These are phyloP conservation scores for Crithidia bombi DNA, from an alignment of 208 protist genomes.

Conservation along the genomic window DNA sequence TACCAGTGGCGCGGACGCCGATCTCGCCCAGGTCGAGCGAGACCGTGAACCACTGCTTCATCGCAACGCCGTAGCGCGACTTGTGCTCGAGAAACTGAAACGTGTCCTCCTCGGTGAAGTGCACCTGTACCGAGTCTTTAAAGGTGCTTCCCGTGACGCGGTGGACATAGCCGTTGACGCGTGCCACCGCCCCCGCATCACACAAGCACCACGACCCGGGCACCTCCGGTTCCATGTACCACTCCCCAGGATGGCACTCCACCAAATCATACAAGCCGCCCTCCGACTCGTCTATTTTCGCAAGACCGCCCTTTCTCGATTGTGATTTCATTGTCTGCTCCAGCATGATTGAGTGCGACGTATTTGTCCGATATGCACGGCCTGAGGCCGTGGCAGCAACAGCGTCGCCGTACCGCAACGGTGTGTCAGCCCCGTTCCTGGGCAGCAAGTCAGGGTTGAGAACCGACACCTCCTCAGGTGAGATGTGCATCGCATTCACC, in stretches of 20 bases:
- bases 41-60: constrained; percentile 33
- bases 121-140: neutral
- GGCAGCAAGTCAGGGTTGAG: constrained; percentile 44
- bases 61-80: neutral
- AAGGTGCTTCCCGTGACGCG: constrained; percentile 17
- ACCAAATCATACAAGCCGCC: constrained; percentile 62
- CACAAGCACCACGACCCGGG: constrained; percentile 47
- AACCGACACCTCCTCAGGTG: constrained; percentile 46
- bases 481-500: constrained; percentile 38
- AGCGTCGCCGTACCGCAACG: neutral
- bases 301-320: too few relatives aligned
- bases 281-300: constrained; percentile 63
- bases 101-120: constrained; percentile 27
- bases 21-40: constrained; percentile 19
- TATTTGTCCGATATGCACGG: neutral
- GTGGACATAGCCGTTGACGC: constrained; percentile 40
- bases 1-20: constrained; percentile 45
- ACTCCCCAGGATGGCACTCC: constrained; percentile 42
- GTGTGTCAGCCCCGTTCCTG: too few relatives aligned
- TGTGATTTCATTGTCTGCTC: neutral
- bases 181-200: constrained; percentile 42
- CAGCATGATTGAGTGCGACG: constrained; percentile 9
- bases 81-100: constrained; percentile 8
- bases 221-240: constrained; percentile 38
- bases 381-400: neutral